phyloP scores from a whole-genome alignment of 495 filamentous ascomycete species.

The Hypomontagnella monticulosa region DNA sequence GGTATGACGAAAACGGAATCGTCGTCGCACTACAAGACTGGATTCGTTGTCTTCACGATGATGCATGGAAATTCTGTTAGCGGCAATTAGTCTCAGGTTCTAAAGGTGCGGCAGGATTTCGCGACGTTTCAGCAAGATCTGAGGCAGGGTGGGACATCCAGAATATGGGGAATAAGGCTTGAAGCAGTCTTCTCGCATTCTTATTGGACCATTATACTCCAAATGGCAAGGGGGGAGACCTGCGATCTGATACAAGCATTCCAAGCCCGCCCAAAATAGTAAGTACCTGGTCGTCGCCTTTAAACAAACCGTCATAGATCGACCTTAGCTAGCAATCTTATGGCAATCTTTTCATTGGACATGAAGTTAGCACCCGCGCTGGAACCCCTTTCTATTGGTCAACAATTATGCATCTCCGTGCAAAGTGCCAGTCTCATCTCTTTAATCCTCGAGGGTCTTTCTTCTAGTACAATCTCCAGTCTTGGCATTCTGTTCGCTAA shows the following conservation, averaged over 20 bases:
- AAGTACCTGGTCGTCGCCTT: background rate
- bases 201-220: conserved; percentile 14
- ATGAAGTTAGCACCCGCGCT: background rate
- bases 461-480: conserved; percentile 15
- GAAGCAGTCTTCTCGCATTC: conserved; percentile 2
- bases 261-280: conserved; percentile 23
- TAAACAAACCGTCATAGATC: conserved; percentile 21
- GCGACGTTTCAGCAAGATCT: conserved; percentile 43
- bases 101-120: conserved; percentile 34
- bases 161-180: conserved; percentile 36
- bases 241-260: conserved; percentile 27
- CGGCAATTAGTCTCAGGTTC: conserved; percentile 18
- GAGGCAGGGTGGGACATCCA: conserved; percentile 38
- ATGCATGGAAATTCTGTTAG: conserved; percentile 7
- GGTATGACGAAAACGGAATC: conserved; percentile 33
- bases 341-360: conserved; percentile 24
- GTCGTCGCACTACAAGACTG: conserved; percentile 20
- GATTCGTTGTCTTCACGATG: conserved; percentile 19
- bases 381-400: conserved; percentile 13
- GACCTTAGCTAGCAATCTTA: conserved; percentile 19
- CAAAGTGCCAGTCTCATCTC: conserved; percentile 18
- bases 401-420: conserved; percentile 18
- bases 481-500: conserved; percentile 34
- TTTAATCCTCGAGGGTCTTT: background rate
- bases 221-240: conserved; percentile 15